Conservation (phyloP, 768 basidiomycete species). For the Tulasnella sp. region DNA sequence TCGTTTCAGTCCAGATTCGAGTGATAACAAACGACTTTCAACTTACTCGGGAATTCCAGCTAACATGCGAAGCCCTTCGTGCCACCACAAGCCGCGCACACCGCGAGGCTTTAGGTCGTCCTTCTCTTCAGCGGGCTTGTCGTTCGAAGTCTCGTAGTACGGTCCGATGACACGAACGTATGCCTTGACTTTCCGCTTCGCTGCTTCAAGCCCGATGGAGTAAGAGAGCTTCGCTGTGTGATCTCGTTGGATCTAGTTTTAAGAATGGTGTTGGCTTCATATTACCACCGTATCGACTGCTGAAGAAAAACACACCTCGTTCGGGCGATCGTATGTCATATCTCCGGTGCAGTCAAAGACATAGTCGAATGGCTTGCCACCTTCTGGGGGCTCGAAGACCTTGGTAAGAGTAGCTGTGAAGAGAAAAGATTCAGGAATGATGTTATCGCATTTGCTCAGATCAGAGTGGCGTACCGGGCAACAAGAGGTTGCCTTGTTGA, state of each 20-base stretch:
- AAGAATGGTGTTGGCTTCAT: background rate
- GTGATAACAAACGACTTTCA: background rate
- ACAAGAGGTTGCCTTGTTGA: slow-evolving; percentile 73
- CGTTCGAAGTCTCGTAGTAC: slow-evolving; percentile 64
- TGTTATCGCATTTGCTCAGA: background rate
- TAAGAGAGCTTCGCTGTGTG: slow-evolving; percentile 67
- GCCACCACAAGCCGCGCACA: slow-evolving; percentile 80
- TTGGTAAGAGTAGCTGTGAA: slow-evolving; percentile 59
- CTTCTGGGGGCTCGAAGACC: slow-evolving; percentile 67
- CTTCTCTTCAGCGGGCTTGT: slow-evolving; percentile 61
- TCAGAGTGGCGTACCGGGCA: slow-evolving; percentile 44
- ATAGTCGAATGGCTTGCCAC: slow-evolving; percentile 65
- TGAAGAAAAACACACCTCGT: slow-evolving; percentile 51
- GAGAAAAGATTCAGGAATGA: background rate
- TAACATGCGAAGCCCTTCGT: slow-evolving; percentile 72
- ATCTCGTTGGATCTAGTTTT: slow-evolving; percentile 66
- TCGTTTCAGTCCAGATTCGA: too few species aligned
- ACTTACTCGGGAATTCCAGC: slow-evolving; percentile 68
- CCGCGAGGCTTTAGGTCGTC: slow-evolving; percentile 69
- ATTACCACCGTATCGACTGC: background rate
- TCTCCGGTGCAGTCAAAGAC: slow-evolving; percentile 87
- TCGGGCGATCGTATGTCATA: slow-evolving; percentile 66
- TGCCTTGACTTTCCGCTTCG: slow-evolving; percentile 71
- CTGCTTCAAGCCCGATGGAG: slow-evolving; percentile 69
- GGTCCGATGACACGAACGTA: slow-evolving; percentile 75